A percentile compares a stretch with the other conserved stretches of the same genome.
Conservation (phyloP, 805 yeast species). For the Candida orba region DNA sequence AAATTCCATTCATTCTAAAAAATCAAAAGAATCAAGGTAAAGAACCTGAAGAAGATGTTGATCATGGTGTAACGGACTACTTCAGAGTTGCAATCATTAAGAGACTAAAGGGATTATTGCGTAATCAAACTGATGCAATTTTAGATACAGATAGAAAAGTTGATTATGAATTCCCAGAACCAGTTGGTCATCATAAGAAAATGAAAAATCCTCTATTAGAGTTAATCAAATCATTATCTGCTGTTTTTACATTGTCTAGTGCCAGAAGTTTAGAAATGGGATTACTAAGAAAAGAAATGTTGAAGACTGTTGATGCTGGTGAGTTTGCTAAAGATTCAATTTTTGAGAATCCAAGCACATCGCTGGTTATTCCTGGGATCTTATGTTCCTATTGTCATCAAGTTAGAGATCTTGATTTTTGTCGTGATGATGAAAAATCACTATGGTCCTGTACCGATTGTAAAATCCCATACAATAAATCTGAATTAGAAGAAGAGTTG, state of each 20-base stretch:
- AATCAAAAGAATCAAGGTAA: slow-evolving; percentile 28
- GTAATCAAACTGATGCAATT: slow-evolving; percentile 67
- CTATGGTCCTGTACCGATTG: slow-evolving; percentile 65
- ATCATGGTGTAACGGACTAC: slow-evolving; percentile 43
- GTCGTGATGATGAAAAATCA: slow-evolving; percentile 49
- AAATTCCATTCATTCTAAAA: slow-evolving; percentile 47
- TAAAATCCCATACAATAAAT: slow-evolving; percentile 51
- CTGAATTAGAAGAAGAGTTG: slow-evolving; percentile 71
- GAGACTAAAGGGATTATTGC: slow-evolving; percentile 57
- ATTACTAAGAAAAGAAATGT: slow-evolving; percentile 63
- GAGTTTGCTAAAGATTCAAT: slow-evolving; percentile 76
- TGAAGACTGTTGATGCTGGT: slow-evolving; percentile 66
- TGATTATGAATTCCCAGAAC: slow-evolving; percentile 66
- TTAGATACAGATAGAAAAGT: slow-evolving; percentile 53
- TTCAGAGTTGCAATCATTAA: slow-evolving; percentile 59
- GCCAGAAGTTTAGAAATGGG: slow-evolving; percentile 67
- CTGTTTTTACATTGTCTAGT: slow-evolving; percentile 60
- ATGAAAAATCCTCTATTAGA: slow-evolving; percentile 71
- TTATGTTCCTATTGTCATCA: slow-evolving; percentile 76
- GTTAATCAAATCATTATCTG: slow-evolving; percentile 67
- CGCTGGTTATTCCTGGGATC: slow-evolving; percentile 58
- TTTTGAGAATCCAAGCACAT: slow-evolving; percentile 68
- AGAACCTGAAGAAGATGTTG: slow-evolving; percentile 29
- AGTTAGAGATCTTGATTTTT: slow-evolving; percentile 72
- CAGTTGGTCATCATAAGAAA: slow-evolving; percentile 64